phyloP scores from a whole-genome alignment of 2,329 filamentous ascomycete genomes.

The Colletotrichum sp. region DNA sequence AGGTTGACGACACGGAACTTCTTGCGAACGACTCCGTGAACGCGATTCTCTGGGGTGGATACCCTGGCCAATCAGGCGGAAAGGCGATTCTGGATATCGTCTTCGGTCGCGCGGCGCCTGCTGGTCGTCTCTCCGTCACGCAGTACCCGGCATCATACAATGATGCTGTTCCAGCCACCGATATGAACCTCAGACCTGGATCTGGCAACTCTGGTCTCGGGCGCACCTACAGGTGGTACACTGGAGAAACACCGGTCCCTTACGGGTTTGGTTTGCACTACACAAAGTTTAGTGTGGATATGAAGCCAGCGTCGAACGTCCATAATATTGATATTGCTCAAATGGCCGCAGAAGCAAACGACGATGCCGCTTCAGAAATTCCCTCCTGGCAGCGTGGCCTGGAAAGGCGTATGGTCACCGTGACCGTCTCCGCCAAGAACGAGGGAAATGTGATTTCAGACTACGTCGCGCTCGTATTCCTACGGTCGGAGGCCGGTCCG shows the following conservation, averaged over 20 bases:
- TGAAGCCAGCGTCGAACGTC: not conserved
- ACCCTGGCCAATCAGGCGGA: slow-evolving; percentile 65
- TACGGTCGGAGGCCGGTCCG: slow-evolving; percentile 50
- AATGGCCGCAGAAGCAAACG: not conserved
- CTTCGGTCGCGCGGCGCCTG: slow-evolving; percentile 53
- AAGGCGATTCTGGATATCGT: slow-evolving; percentile 59
- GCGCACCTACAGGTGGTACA: slow-evolving; percentile 65
- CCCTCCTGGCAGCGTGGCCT: not conserved
- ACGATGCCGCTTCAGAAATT: not conserved
- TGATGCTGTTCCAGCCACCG: slow-evolving; percentile 53
- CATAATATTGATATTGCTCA: not conserved
- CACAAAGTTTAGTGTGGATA: slow-evolving; percentile 50
- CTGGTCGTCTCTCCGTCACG: slow-evolving; percentile 59
- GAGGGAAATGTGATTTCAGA: slow-evolving; percentile 51
- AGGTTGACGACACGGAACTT: slow-evolving; percentile 57
- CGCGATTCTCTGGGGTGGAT: slow-evolving; percentile 62
- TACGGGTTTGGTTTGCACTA: slow-evolving; percentile 66
- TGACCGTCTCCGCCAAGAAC: slow-evolving; percentile 52
- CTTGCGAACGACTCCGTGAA: slow-evolving; percentile 51
- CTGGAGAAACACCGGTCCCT: slow-evolving; percentile 46
- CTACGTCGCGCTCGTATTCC: slow-evolving; percentile 57
- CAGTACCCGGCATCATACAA: slow-evolving; percentile 60
- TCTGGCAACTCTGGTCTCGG: slow-evolving; percentile 45
- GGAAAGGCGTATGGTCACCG: slow-evolving; percentile 24
- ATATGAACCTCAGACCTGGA: slow-evolving; percentile 55